Evolutionary conservation across 2,329 filamentous ascomycete genomes (phyloP), one percentile per base, ranked within the genome.

Genomic region (Talaromyces sp.): DNA sequence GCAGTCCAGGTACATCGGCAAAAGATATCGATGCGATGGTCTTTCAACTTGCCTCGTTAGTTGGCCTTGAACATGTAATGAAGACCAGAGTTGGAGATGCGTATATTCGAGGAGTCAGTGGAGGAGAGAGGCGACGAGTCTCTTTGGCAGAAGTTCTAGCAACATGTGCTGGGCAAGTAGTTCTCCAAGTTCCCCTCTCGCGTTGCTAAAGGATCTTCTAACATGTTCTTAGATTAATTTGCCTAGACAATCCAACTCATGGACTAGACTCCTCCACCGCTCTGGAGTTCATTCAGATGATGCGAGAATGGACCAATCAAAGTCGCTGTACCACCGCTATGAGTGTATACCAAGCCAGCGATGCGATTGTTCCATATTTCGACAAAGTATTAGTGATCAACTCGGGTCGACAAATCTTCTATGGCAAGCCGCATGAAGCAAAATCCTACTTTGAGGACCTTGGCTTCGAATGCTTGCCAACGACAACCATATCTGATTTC

Each of bases 81-180:
- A 90, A 93, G 71, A 90, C 88, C 45, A 95, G 94, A 79, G 91
- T 96, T n/a, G 92, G 92, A 14, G 89, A 93, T 68, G 85, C 86
- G 0, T 91, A 92, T 67, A 84, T 93, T n/a, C 87, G 90, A 60
- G 92, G 91, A 75, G 84, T 94, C 1, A 91, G 87, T 54, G 91
- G 90, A 67, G 90, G 89, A 66, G 90, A 93, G 78, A 82, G 89
- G 60, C 92, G 92, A 79, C 87, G 90, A 69, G 90, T 92, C 4
- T 90, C 87, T 16, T 92, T 93, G 65, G 89, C 90, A 1, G 91
- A 93, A 75, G 90, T 90, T 78, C 89, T 92, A 84, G 83, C 90
- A 58, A 90, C 88, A 14, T 87, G 87, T 65, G 88, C 87, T 22
- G 89, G 87, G 45, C 81, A 92, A 27, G 81, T 88, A 27, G 27